Percentiles rank a stretch among this genome's conserved stretches.
These are phyloP conservation scores for Pestalotiopsis sp. DNA, from an alignment of 2,329 filamentous ascomycete genomes.

Conservation along the genomic window DNA sequence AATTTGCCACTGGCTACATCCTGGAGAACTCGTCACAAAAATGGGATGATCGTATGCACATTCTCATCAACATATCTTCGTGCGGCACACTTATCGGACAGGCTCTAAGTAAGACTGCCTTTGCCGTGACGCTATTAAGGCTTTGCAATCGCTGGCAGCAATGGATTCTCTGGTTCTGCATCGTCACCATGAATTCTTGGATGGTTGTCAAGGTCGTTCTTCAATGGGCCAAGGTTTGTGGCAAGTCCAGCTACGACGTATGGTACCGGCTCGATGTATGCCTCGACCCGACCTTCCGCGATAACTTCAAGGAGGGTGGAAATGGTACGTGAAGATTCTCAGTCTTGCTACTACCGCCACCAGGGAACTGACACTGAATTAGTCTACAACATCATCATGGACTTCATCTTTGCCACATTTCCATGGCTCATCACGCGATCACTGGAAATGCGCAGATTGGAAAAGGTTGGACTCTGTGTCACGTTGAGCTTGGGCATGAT, in stretches of 20 bases:
- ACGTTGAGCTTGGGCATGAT: slow-evolving; percentile 55
- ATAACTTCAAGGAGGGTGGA: slow-evolving; percentile 14
- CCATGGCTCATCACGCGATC: slow-evolving; percentile 53
- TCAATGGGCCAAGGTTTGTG: slow-evolving; percentile 21
- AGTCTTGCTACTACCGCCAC: not conserved
- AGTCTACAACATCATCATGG: slow-evolving; percentile 58
- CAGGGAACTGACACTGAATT: not conserved
- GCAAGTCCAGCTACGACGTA: slow-evolving; percentile 13
- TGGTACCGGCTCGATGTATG: slow-evolving; percentile 16
- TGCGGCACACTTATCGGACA: slow-evolving; percentile 17
- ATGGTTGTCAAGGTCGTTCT: slow-evolving; percentile 23
- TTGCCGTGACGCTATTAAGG: slow-evolving; percentile 38
- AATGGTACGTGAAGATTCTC: not conserved
- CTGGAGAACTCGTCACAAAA: slow-evolving; percentile 10
- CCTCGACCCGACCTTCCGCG: slow-evolving; percentile 12
- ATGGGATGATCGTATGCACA: slow-evolving; percentile 19
- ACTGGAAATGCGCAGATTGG: slow-evolving; percentile 47
- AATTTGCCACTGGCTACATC: slow-evolving; percentile 18
- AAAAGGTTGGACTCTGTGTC: slow-evolving; percentile 52
- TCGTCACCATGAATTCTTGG: slow-evolving; percentile 33
- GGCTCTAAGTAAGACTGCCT: slow-evolving; percentile 38
- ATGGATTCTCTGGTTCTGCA: slow-evolving; percentile 34
- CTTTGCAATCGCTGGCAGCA: slow-evolving; percentile 27
- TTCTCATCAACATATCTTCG: slow-evolving; percentile 16
- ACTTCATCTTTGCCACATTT: slow-evolving; percentile 51